Percentiles rank a stretch among this genome's conserved stretches.
Evolutionary conservation across 2,329 filamentous ascomycete genomes (phyloP).

Genomic region (Aurifilum marmelostoma): DNA sequence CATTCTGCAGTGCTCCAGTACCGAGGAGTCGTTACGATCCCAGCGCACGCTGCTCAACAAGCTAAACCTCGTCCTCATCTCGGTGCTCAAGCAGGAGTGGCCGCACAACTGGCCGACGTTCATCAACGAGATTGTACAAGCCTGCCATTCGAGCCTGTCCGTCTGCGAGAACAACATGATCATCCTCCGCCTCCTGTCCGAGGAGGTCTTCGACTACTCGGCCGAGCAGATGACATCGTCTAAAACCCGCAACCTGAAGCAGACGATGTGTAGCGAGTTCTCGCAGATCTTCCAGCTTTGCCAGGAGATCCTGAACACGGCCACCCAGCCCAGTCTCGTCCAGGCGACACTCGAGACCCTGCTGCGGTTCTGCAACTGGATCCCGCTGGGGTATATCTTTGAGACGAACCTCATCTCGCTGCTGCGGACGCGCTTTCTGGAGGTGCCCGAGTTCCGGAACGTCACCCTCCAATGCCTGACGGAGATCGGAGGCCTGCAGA

Average conservation of each 20-base stretch:
- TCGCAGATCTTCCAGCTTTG: conserved; percentile 98
- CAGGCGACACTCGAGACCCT: conserved; percentile 97
- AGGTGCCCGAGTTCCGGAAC: conserved; percentile 93
- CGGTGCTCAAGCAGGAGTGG: conserved; percentile 97
- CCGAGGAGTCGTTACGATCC: conserved; percentile 82
- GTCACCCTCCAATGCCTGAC: conserved; percentile 95
- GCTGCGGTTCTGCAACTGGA: conserved; percentile 98
- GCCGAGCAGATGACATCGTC: conserved; percentile 99
- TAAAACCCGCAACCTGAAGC: conserved; percentile 95
- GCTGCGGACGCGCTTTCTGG: conserved; percentile 86
- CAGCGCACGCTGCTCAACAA: conserved; percentile 96
- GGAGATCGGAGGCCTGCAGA: conserved; percentile 93
- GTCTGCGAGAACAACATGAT: conserved; percentile 99
- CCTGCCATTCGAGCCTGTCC: conserved; percentile 91
- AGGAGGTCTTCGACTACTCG: conserved; percentile 99
- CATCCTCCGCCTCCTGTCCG: conserved; percentile 90
- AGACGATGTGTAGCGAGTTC: conserved; percentile 98
- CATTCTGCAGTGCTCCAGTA: conserved; percentile 90
- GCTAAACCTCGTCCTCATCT: conserved; percentile 95
- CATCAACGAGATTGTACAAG: conserved; percentile 98
- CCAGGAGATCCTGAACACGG: conserved; percentile 90
- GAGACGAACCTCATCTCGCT: conserved; percentile 97
- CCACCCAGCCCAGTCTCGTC: conserved; percentile 81
- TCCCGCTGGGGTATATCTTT: conserved; percentile 97
- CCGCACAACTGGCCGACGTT: conserved; percentile 99